A percentile compares a stretch with the other conserved stretches of the same genome.
Evolutionary conservation across 2,329 filamentous ascomycete genomes (phyloP).

Genomic region (Verticillium klebahnii): DNA sequence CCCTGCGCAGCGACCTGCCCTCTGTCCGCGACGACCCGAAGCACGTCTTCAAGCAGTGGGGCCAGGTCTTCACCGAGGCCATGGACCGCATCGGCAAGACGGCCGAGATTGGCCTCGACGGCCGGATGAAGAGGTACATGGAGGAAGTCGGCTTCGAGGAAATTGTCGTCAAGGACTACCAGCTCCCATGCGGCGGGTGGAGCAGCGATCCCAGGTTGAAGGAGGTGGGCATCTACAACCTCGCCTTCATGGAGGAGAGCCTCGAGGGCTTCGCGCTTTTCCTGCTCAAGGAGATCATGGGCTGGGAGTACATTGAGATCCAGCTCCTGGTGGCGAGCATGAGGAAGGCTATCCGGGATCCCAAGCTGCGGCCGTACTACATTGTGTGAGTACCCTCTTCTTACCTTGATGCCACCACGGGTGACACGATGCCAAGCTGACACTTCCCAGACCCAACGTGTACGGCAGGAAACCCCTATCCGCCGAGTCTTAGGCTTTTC

Average conservation of each 20-base stretch:
- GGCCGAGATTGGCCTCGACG: slow-evolving; percentile 13
- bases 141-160: slow-evolving; percentile 17
- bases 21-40: slow-evolving; percentile 16
- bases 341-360: slow-evolving; percentile 16
- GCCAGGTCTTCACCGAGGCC: slow-evolving; percentile 16
- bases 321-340: slow-evolving; percentile 19
- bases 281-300: slow-evolving; percentile 21
- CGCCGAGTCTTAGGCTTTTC: not conserved
- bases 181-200: slow-evolving; percentile 10
- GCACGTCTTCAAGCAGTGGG: slow-evolving; percentile 22
- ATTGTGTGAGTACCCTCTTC: slow-evolving; percentile 14
- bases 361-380: slow-evolving; percentile 17
- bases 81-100: slow-evolving; percentile 17
- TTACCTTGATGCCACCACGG: not conserved
- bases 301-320: slow-evolving; percentile 19
- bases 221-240: slow-evolving; percentile 14
- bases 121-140: slow-evolving; percentile 14
- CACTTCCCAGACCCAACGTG: not conserved
- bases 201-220: slow-evolving; percentile 6
- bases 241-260: slow-evolving; percentile 18
- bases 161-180: slow-evolving; percentile 8
- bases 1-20: slow-evolving; percentile 14
- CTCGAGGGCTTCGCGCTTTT: slow-evolving; percentile 22
- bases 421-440: not conserved
- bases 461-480: not conserved